phyloP scores from a whole-genome alignment of 257 asterid species.

The Ligustrum vulgare region DNA sequence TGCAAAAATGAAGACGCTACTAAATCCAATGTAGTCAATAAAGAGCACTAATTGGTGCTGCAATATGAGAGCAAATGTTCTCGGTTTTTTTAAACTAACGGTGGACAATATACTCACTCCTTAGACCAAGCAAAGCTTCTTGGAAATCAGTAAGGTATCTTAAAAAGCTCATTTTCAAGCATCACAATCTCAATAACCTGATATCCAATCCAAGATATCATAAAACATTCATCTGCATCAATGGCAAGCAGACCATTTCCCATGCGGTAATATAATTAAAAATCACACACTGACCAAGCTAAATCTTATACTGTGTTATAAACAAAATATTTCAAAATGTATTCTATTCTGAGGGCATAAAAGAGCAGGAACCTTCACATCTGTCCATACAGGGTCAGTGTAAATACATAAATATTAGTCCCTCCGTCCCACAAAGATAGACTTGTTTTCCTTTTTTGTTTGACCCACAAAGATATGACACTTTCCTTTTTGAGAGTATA shows the following conservation, averaged over 20 bases:
- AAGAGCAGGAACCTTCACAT: neutral
- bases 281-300: neutral
- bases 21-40: neutral
- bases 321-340: neutral
- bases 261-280: neutral
- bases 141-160: neutral
- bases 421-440: too few relatives aligned
- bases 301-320: neutral
- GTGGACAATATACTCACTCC: neutral
- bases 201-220: neutral
- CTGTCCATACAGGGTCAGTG: neutral
- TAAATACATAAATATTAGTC: neutral
- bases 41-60: neutral
- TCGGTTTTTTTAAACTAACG: neutral
- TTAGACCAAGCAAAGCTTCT: neutral
- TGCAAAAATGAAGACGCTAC: neutral
- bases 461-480: too few relatives aligned
- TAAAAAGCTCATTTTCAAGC: neutral
- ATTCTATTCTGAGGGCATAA: neutral
- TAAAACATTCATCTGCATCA: neutral
- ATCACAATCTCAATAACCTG: neutral
- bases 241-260: neutral
- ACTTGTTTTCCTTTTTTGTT: too few relatives aligned
- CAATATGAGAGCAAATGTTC: neutral
- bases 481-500: too few relatives aligned